phyloP scores from a whole-genome alignment of 805 yeast genomes.

The Candida namnaoensis region DNA sequence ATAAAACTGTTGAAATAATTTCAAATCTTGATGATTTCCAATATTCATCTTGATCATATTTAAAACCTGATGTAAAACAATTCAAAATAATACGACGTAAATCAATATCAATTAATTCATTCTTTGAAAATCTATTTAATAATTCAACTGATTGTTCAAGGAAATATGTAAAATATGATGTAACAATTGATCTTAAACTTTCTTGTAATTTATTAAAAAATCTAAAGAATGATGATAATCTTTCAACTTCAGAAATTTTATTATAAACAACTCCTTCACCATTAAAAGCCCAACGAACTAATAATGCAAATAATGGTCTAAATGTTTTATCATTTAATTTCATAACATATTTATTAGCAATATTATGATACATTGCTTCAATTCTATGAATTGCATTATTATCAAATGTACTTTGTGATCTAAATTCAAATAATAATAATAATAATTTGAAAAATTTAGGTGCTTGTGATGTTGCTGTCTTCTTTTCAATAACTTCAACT shows the following conservation, averaged over 20 bases:
- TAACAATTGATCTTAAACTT: slow-evolving; percentile 76
- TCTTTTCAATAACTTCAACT: slow-evolving; percentile 63
- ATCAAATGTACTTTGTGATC: slow-evolving; percentile 51
- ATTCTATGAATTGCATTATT: slow-evolving; percentile 70
- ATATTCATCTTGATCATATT: slow-evolving; percentile 86
- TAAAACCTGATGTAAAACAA: slow-evolving; percentile 74
- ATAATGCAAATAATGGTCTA: slow-evolving; percentile 81
- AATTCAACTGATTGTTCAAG: slow-evolving; percentile 61
- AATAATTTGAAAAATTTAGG: slow-evolving; percentile 61
- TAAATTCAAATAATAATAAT: slow-evolving; percentile 61
- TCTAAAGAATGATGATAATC: slow-evolving; percentile 71
- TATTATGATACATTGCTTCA: slow-evolving; percentile 65
- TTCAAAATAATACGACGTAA: slow-evolving; percentile 67
- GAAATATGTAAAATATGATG: slow-evolving; percentile 80
- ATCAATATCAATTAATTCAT: slow-evolving; percentile 36
- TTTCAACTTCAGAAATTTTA: slow-evolving; percentile 38
- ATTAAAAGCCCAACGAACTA: slow-evolving; percentile 87
- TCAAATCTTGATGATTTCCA: slow-evolving; percentile 91
- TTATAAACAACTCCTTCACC: slow-evolving; percentile 58
- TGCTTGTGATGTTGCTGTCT: slow-evolving; percentile 65
- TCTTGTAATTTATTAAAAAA: slow-evolving; percentile 83
- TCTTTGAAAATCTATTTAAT: slow-evolving; percentile 38
- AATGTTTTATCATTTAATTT: slow-evolving; percentile 90
- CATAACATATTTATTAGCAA: slow-evolving; percentile 73
- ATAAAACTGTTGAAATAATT: slow-evolving; percentile 49